Evolutionary conservation across 2,329 filamentous ascomycete species (phyloP).

Genomic region (Colletotrichum camelliae): DNA sequence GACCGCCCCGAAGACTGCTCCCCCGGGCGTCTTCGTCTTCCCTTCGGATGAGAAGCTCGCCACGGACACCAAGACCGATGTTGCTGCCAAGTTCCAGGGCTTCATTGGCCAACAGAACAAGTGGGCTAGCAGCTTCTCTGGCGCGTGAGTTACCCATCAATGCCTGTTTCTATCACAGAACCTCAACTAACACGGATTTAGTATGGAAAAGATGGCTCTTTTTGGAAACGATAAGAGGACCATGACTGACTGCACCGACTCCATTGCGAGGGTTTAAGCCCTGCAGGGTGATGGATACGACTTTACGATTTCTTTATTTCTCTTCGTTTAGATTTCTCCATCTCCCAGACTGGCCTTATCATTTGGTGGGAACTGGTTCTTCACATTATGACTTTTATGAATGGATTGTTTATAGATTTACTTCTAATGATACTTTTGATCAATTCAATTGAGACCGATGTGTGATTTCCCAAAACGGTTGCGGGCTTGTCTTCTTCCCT

Average conservation of each 20-base stretch:
- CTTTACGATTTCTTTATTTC: not conserved
- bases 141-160: constrained; percentile 33
- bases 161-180: constrained; percentile 51
- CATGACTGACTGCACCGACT: constrained; percentile 55
- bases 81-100: constrained; percentile 36
- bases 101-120: constrained; percentile 43
- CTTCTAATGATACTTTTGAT: not conserved
- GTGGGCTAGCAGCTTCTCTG: not conserved
- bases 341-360: no score
- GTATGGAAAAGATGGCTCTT: constrained; percentile 48
- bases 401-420: not conserved
- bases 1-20: constrained; percentile 23
- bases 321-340: not conserved
- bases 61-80: constrained; percentile 33
- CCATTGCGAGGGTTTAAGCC: not conserved
- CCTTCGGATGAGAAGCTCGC: constrained; percentile 45
- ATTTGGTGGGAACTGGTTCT: no score
- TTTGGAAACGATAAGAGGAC: constrained; percentile 61
- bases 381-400: not conserved
- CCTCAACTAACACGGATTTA: constrained; percentile 33
- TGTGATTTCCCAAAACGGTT: not conserved
- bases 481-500: not conserved
- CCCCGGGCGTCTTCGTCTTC: constrained; percentile 44
- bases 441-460: not conserved
- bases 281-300: not conserved